Base-by-base conservation (phyloP, 495 filamentous ascomycete species). In the Staphylotrichum tortipilum region DNA sequence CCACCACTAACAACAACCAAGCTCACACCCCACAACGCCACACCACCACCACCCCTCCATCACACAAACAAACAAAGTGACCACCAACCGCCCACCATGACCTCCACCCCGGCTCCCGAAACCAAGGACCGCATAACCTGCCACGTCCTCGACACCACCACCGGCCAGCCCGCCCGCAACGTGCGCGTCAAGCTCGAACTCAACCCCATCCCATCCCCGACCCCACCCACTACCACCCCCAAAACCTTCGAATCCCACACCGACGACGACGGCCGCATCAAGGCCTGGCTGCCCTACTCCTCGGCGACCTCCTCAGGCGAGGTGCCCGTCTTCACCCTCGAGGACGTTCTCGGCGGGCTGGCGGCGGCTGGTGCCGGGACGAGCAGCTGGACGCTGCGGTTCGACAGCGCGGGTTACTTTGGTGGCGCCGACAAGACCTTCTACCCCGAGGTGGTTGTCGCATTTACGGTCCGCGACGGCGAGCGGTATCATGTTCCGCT, bases 401-500 rank as follows among this genome's bases (percentile, higher is more conserved):
- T 96, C 66, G 84, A 88, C 52, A 86, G 84, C 10, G 85, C 77
- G 28, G 69, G 64, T 15, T 94, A 92, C 71, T 95, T 82, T 61
- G 86, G 85, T 50, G 73, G 79, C 52, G 78, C 70, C 0, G 78
- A 81, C 47, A 77, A 84, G 49, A 89, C 88, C 4, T 96, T 98
- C 64, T 96, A 88, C 65, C 88, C 88, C 21, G 85, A 90, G 69
- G 89, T 96, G n/a, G 81, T 83, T 65, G 78, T 98, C 34, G 80
- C 80, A 45, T 95, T 98, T 65, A 79, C 78, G 37, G 88, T 91
- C 3, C 75, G 79, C 53, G 74, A 76, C 41, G 81, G 72, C 11
- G 77, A 85, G 70, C 86, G 94, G 69, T 96, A 89, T 59, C 92
- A 98, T 78, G 85, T 98, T 4, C 92, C 92, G 22, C 70, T 98